Evolutionary conservation across 495 filamentous ascomycete genomes (phyloP).

Genomic region (Penicillium samsonianum): DNA sequence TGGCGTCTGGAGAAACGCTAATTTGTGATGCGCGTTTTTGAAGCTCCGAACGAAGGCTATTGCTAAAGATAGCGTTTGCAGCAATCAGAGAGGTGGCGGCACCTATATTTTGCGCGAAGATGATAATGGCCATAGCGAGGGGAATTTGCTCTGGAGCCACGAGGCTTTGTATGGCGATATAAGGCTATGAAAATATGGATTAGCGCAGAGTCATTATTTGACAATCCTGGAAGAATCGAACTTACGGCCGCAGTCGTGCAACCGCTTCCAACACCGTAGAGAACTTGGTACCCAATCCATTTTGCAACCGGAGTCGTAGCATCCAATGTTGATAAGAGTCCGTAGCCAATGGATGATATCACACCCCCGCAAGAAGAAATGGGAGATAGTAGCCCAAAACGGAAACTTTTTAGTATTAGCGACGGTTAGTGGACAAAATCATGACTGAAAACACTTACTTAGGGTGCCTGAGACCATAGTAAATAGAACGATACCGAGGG

Average conservation of each 20-base stretch:
- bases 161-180: slow-evolving; percentile 65
- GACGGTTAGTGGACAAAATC: not conserved
- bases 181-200: slow-evolving; percentile 26
- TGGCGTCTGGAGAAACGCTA: slow-evolving; percentile 34
- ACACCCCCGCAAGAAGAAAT: slow-evolving; percentile 56
- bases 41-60: slow-evolving; percentile 58
- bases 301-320: slow-evolving; percentile 40
- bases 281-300: slow-evolving; percentile 73
- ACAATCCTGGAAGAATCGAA: slow-evolving; percentile 16
- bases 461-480: slow-evolving; percentile 56
- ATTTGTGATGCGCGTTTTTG: slow-evolving; percentile 42
- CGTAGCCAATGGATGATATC: slow-evolving; percentile 61
- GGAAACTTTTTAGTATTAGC: slow-evolving; percentile 36
- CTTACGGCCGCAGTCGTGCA: slow-evolving; percentile 28
- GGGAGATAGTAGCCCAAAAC: slow-evolving; percentile 67
- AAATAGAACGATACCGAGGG: slow-evolving; percentile 49
- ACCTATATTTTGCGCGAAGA: slow-evolving; percentile 63
- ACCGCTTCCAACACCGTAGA: slow-evolving; percentile 56
- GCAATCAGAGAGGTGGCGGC: slow-evolving; percentile 66
- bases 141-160: slow-evolving; percentile 58
- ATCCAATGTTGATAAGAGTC: slow-evolving; percentile 60
- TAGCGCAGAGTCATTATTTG: not conserved
- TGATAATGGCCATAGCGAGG: slow-evolving; percentile 57
- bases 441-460: slow-evolving; percentile 4
- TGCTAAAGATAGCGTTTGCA: slow-evolving; percentile 68